These are phyloP conservation scores for Aspergillus fischeri DNA, from an alignment of 2,329 filamentous ascomycete species.

Conservation along the genomic window DNA sequence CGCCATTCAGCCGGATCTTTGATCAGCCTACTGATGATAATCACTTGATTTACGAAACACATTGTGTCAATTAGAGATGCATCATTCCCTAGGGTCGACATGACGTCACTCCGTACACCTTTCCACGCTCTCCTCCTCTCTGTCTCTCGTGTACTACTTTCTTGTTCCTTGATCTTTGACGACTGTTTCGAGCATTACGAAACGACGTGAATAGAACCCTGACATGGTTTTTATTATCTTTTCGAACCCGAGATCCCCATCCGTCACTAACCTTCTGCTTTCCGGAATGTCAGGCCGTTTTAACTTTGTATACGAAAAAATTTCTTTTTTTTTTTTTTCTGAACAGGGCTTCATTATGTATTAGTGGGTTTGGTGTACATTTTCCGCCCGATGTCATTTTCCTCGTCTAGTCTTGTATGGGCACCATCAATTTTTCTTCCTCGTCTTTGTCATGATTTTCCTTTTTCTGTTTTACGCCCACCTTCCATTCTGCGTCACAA, in stretches of 20 bases:
- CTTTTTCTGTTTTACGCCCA: conserved; percentile 11
- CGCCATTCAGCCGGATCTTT: conserved; percentile 48
- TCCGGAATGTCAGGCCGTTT: neutral
- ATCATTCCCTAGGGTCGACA: conserved; percentile 8
- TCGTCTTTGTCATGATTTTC: conserved; percentile 4
- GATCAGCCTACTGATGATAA: conserved; percentile 35
- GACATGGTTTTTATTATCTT: neutral
- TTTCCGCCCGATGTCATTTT: conserved; percentile 13
- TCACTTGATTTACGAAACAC: conserved; percentile 26
- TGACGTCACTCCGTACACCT: conserved; percentile 6
- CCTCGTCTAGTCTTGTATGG: conserved; percentile 23
- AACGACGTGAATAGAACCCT: conserved; percentile 10
- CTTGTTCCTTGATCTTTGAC: neutral
- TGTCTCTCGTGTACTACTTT: conserved; percentile 9
- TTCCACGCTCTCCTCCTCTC: conserved; percentile 9
- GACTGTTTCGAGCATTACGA: conserved; percentile 12
- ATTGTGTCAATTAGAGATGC: conserved; percentile 22
- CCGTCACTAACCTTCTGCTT: neutral
- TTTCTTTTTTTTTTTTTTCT: too few species aligned
- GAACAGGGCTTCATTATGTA: neutral
- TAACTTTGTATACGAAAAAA: neutral
- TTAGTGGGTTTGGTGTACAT: neutral
- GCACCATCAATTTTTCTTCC: conserved; percentile 5
- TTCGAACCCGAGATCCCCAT: neutral
- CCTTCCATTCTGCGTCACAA: neutral